Conservation (phyloP, 805 yeast species). For the Zygosaccharomyces gambellarensis region DNA sequence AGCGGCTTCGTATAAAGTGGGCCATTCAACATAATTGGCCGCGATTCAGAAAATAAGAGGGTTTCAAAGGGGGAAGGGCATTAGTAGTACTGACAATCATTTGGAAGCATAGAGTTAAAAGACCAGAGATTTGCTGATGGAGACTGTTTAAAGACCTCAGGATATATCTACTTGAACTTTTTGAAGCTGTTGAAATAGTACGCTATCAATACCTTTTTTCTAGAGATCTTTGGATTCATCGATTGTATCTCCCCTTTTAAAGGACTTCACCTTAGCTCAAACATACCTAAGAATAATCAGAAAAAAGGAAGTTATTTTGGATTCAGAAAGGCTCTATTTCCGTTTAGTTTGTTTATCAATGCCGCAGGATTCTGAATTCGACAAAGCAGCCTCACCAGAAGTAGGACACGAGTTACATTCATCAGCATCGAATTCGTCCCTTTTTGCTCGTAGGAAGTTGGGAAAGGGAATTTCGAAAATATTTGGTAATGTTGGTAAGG, state of each 20-base stretch:
- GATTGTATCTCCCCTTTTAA: background rate
- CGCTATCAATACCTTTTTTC: background rate
- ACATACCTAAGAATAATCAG: background rate
- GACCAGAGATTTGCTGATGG: background rate
- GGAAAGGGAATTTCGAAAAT: constrained; percentile 11
- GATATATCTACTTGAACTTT: background rate
- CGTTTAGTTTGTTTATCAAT: background rate
- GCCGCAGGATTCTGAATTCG: constrained; percentile 8
- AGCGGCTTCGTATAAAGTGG: background rate
- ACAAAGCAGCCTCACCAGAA: constrained; percentile 6
- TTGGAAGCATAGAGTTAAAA: background rate
- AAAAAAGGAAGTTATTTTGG: background rate
- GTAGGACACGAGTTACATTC: constrained; percentile 11
- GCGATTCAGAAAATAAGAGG: background rate
- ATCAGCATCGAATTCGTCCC: constrained; percentile 10
- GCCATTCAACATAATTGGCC: background rate
- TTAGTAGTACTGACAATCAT: background rate
- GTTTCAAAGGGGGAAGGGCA: background rate
- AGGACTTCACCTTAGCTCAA: background rate
- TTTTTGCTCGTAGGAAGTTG: constrained; percentile 9
- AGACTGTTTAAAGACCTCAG: background rate
- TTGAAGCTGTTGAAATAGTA: background rate
- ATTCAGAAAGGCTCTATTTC: background rate
- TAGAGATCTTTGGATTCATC: too few relatives aligned
- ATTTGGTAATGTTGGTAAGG: constrained; percentile 7